These are phyloP conservation scores for Drechslerella coelobrocha DNA, from an alignment of 2,329 filamentous ascomycete genomes.

Conservation along the genomic window DNA sequence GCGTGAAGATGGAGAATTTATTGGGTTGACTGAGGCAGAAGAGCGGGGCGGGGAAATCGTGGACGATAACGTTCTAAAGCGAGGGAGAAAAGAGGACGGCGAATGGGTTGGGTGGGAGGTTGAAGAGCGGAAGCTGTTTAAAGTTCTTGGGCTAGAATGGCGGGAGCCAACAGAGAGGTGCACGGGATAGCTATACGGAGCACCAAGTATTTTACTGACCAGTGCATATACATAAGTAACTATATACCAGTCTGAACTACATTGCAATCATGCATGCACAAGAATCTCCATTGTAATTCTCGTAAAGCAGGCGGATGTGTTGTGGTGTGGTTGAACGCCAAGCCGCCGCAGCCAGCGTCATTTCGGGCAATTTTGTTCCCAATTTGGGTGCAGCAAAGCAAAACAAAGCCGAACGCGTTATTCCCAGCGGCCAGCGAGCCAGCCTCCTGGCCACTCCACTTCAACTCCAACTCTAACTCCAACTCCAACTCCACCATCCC, in stretches of 20 bases:
- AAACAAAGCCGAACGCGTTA: slow-evolving; percentile 3
- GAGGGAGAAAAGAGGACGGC: slow-evolving; percentile 57
- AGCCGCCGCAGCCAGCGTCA: no score
- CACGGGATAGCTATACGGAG: slow-evolving; percentile 11
- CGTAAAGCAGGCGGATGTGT: no score
- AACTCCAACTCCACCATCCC: neutral
- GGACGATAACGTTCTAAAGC: slow-evolving; percentile 71
- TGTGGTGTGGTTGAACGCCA: no score
- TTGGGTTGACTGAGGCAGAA: slow-evolving; percentile 58
- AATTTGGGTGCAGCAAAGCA: neutral
- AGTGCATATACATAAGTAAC: neutral
- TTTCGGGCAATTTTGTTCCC: no score
- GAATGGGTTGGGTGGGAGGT: slow-evolving; percentile 48
- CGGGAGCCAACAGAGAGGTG: slow-evolving; percentile 38
- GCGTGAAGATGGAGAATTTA: slow-evolving; percentile 54
- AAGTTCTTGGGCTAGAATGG: slow-evolving; percentile 33
- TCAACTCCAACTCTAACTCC: neutral
- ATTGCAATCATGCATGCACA: no score
- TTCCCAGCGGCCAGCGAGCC: neutral
- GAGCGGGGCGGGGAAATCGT: slow-evolving; percentile 67
- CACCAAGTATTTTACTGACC: neutral
- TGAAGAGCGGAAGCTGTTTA: slow-evolving; percentile 46
- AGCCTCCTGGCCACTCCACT: neutral
- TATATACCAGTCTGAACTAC: neutral
- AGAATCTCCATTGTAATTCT: no score